Evolutionary conservation across 352 stramenopile genomes (phyloP), one percentile per base, ranked within the genome.

Genomic region (Phytophthora kernoviae): DNA sequence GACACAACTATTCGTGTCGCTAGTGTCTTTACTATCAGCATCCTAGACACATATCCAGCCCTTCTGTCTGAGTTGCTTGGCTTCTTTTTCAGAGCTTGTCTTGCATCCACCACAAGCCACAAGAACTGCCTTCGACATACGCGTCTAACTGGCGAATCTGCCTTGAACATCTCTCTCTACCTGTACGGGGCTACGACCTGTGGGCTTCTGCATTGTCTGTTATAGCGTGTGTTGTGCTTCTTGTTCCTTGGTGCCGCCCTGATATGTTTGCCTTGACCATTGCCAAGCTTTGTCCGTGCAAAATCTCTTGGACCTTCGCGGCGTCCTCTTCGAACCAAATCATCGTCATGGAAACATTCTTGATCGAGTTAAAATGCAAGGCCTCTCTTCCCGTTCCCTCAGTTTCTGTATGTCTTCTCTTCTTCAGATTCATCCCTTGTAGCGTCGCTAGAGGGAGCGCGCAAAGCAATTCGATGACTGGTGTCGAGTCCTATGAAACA

Each of bases 281-380:
- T 27, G n/a, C n/a, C 5, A 39, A 62, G 50, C 55, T 58, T 62
- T 65, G 22, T 52, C 58, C 62, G 51, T 50, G 63, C 48, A 75
- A 65, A 56, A 22, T 41, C 60, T 55, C 55, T 70, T 70, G 61
- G 57, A 57, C 17, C 55, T 70, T 63, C 54, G 54, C 45, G 45
- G 59, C 60, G 44, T 36, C 53, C 64, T 64, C 55, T 64, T 68
- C 50, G 65, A n/a, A 67, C 33, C 54, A 58, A 73, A 68, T 54
- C 42, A 73, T 61, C 58, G 44, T 73, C 68, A 73, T 77, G 63
- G 37, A 77, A 77, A 68, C 58, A 62, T 68, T 81, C 72, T 81
- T 81, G 72, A 78, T 76, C 65, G 57, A 76, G 43, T 76, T 76
- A 77, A 73, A 73, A 76, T 71, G 62, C 58, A 76, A 66, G 54